These are phyloP conservation scores for Psilocybe cubensis DNA, from an alignment of 768 basidiomycete species.

Conservation along the genomic window DNA sequence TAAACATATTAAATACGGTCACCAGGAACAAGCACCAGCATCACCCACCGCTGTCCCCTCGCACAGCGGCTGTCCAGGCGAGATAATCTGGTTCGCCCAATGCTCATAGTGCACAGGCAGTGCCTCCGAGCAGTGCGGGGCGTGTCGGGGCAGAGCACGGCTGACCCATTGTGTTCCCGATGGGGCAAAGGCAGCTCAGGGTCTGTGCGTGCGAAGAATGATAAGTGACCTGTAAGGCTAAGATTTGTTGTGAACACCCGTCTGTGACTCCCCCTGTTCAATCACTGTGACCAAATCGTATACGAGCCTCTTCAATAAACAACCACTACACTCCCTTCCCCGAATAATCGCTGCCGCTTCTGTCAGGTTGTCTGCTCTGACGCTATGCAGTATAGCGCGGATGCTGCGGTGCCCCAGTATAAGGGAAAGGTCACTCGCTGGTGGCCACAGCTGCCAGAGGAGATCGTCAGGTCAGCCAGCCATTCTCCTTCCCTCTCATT, in stretches of 20 bases:
- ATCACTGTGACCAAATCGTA: slow-evolving; percentile 36
- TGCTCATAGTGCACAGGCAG: too few relatives aligned
- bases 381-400: neutral
- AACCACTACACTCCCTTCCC: too few relatives aligned
- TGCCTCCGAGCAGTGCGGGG: neutral
- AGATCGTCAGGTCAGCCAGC: slow-evolving; percentile 30
- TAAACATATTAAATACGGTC: slow-evolving; percentile 9
- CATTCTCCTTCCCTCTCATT: slow-evolving; percentile 15
- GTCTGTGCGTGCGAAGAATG: slow-evolving; percentile 48
- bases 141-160: neutral
- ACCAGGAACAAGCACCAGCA: slow-evolving; percentile 7
- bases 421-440: slow-evolving; percentile 33
- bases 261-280: slow-evolving; percentile 33
- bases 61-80: too few relatives aligned
- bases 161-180: slow-evolving; percentile 10
- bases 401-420: slow-evolving; percentile 6
- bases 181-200: slow-evolving; percentile 20
- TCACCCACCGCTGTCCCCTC: too few relatives aligned
- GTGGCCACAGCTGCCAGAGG: slow-evolving; percentile 34
- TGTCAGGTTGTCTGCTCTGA: too few relatives aligned
- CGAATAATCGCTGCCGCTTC: too few relatives aligned
- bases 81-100: too few relatives aligned
- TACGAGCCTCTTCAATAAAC: slow-evolving; percentile 35
- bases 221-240: slow-evolving; percentile 27
- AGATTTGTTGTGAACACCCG: slow-evolving; percentile 17